These are phyloP conservation scores for Acacia acuminata DNA, from an alignment of 306 rosid species.

Conservation along the genomic window DNA sequence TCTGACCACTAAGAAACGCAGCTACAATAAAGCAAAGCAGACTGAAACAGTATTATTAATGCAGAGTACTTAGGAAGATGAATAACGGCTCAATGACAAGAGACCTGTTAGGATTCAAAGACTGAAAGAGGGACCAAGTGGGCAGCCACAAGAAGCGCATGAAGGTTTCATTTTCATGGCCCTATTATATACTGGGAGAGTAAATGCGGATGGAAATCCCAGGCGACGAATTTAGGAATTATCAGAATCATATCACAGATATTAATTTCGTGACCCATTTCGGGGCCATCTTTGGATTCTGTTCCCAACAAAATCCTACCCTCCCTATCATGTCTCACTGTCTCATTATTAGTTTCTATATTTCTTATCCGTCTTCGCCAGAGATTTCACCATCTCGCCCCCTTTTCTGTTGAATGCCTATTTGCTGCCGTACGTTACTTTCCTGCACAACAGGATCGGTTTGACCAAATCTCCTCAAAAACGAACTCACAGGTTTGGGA, in stretches of 20 bases:
- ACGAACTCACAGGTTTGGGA: background rate
- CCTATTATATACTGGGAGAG: slow-evolving; percentile 27
- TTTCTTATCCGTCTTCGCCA: slow-evolving; percentile 28
- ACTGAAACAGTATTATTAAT: slow-evolving; percentile 25
- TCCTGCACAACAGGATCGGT: background rate
- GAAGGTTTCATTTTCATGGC: slow-evolving; percentile 32
- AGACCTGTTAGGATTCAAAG: slow-evolving; percentile 24
- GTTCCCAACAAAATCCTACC: slow-evolving; percentile 27
- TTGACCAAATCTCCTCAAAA: background rate
- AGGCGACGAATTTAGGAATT: slow-evolving; percentile 45
- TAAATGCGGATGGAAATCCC: slow-evolving; percentile 34
- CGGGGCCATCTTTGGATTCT: slow-evolving; percentile 21
- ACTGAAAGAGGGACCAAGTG: slow-evolving; percentile 1
- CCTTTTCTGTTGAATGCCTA: background rate
- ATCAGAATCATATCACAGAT: slow-evolving; percentile 62
- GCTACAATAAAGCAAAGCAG: slow-evolving; percentile 36
- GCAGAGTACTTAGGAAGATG: background rate
- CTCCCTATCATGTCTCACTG: slow-evolving; percentile 25
- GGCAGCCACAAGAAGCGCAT: slow-evolving; percentile 52
- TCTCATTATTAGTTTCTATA: slow-evolving; percentile 29
- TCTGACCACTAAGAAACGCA: slow-evolving; percentile 23
- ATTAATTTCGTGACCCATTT: slow-evolving; percentile 72
- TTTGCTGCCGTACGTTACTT: background rate
- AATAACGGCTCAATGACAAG: background rate
- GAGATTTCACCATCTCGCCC: slow-evolving; percentile 28